Conservation (phyloP, 78 protist genomes). For the Trichosphaerium sp. region DNA sequence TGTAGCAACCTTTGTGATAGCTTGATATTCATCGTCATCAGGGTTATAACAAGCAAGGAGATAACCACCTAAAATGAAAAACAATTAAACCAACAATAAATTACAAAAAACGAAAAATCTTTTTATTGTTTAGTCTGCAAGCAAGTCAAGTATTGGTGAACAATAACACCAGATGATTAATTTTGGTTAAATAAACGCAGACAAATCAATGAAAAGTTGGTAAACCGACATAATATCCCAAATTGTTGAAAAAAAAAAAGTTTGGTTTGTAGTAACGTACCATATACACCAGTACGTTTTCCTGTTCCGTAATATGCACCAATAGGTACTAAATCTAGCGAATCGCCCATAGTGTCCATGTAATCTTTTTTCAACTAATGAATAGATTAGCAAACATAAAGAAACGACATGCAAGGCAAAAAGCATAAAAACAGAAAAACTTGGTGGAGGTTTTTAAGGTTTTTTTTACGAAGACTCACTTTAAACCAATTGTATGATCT, state of each 20-base stretch:
- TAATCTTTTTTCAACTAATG: conserved; percentile 87
- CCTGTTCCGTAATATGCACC: conserved; percentile 94
- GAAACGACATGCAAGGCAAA: neutral
- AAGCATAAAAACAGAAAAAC: neutral
- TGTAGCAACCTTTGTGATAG: conserved; percentile 86
- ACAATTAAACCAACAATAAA: no score
- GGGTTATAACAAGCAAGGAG: conserved; percentile 87
- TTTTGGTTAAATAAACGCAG: no score
- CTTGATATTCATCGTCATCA: conserved; percentile 79
- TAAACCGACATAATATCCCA: no score
- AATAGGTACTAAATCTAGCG: conserved; percentile 93
- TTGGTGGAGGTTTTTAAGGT: no score
- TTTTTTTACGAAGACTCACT: no score
- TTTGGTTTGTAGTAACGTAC: no score
- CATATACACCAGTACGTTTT: conserved; percentile 88
- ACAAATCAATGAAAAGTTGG: no score
- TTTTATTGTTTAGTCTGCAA: no score
- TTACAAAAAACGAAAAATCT: no score
- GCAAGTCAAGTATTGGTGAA: no score
- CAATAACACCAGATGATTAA: no score
- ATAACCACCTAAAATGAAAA: conserved; percentile 70
- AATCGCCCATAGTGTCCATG: conserved; percentile 87
- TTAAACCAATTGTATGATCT: conserved; percentile 90
- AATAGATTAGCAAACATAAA: neutral
- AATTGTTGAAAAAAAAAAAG: no score